Conservation (phyloP, 768 basidiomycete species). For the Lactifluus hygrophoroides region DNA sequence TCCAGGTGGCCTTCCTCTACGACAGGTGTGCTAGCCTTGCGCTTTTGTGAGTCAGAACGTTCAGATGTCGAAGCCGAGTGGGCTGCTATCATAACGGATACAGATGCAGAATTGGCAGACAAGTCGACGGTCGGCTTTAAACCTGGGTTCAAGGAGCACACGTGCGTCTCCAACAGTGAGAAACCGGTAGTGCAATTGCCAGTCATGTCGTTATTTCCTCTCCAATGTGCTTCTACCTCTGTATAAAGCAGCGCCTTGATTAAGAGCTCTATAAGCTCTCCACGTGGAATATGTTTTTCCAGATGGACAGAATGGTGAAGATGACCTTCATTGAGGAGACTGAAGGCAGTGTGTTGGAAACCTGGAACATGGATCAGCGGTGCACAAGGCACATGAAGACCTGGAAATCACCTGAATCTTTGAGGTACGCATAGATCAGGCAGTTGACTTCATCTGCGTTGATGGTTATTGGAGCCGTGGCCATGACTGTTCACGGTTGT, state of each 20-base stretch:
- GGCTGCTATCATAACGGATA: background rate
- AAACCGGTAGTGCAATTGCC: slow-evolving; percentile 62
- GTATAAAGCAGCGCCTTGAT: slow-evolving; percentile 71
- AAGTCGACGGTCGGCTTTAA: slow-evolving; percentile 22
- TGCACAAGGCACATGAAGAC: background rate
- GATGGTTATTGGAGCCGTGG: slow-evolving; percentile 44
- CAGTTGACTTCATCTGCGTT: slow-evolving; percentile 81
- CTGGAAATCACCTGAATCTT: slow-evolving; percentile 57
- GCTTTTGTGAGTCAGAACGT: slow-evolving; percentile 11
- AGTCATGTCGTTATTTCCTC: slow-evolving; percentile 44
- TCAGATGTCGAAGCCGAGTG: background rate
- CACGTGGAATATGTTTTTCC: slow-evolving; percentile 68
- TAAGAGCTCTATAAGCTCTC: slow-evolving; percentile 74
- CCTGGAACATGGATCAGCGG: slow-evolving; percentile 36
- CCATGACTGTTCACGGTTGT: slow-evolving; percentile 18
- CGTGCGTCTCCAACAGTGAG: slow-evolving; percentile 66
- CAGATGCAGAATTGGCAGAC: slow-evolving; percentile 3
- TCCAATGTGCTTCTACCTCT: slow-evolving; percentile 82
- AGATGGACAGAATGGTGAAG: slow-evolving; percentile 62
- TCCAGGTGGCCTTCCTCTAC: slow-evolving; percentile 41
- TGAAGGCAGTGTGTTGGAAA: slow-evolving; percentile 74
- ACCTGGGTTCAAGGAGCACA: slow-evolving; percentile 49
- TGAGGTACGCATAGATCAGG: slow-evolving; percentile 75
- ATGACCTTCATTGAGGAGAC: slow-evolving; percentile 64
- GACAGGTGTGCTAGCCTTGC: slow-evolving; percentile 25